These are phyloP conservation scores for Taxillus chinensis DNA, from an alignment of 164 flowering plant genomes.

Conservation along the genomic window DNA sequence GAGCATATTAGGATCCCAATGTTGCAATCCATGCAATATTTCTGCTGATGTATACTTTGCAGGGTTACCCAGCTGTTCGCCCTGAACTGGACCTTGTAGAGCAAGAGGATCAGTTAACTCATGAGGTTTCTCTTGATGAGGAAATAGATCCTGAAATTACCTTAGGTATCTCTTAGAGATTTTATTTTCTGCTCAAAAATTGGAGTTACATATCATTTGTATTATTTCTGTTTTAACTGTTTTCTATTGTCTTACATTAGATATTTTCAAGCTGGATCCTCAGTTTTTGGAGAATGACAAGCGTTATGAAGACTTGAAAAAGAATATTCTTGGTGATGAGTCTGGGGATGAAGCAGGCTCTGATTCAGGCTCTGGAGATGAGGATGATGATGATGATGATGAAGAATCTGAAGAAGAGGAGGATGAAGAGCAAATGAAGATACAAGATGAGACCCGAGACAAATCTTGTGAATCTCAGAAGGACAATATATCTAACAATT, in stretches of 20 bases:
- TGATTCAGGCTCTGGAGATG: constrained; percentile 42
- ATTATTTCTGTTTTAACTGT: too few relatives aligned
- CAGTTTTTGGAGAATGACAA: constrained; percentile 59
- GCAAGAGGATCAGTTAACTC: constrained; percentile 81
- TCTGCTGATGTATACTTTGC: constrained; percentile 10
- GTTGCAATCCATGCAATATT: constrained; percentile 1
- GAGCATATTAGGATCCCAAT: not conserved
- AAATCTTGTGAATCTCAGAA: constrained; percentile 75
- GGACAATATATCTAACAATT: constrained; percentile 89
- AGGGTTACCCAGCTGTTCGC: constrained; percentile 90
- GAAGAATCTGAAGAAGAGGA: constrained; percentile 48
- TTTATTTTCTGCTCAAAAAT: not conserved
- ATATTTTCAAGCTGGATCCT: constrained; percentile 71
- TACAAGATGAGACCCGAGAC: constrained; percentile 94
- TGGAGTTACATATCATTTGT: not conserved
- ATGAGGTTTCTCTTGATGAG: constrained; percentile 77
- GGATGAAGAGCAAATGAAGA: constrained; percentile 55
- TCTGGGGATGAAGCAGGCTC: constrained; percentile 59
- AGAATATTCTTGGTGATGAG: constrained; percentile 57
- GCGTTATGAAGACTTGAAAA: constrained; percentile 57
- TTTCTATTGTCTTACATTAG: constrained; percentile 26
- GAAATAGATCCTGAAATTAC: constrained; percentile 65
- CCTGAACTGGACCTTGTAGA: constrained; percentile 93
- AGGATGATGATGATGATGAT: constrained; percentile 37
- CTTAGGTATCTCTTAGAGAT: constrained; percentile 43